A percentile compares a stretch with the other conserved stretches of the same genome.
Evolutionary conservation across 2,329 filamentous ascomycete genomes (phyloP).

Genomic region (Beauveria rudraprayagi): DNA sequence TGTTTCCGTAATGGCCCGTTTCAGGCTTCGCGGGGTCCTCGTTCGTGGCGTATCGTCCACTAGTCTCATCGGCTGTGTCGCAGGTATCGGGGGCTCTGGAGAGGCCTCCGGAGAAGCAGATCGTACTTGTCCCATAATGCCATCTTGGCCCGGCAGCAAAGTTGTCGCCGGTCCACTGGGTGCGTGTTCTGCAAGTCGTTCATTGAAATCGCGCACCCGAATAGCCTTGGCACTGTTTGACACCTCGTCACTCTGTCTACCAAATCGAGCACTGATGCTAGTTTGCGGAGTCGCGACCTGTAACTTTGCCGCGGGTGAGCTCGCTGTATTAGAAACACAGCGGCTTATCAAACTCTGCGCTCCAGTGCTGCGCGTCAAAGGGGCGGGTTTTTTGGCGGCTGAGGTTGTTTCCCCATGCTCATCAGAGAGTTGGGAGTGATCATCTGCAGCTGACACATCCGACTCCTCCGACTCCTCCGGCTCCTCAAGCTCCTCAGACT

Average conservation of each 20-base stretch:
- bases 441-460: constrained; percentile 14
- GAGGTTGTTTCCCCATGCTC: constrained; percentile 8
- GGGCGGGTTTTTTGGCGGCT: not conserved
- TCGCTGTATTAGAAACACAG: constrained; percentile 29
- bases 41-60: constrained; percentile 2
- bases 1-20: not conserved
- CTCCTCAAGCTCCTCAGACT: not conserved
- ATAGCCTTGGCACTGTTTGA: constrained; percentile 15
- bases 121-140: not conserved
- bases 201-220: constrained; percentile 28
- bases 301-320: not conserved
- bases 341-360: constrained; percentile 34
- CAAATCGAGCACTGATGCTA: constrained; percentile 17
- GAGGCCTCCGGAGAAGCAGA: not conserved
- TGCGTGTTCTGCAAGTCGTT: constrained; percentile 23
- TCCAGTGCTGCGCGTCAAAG: not conserved
- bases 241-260: not conserved
- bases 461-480: constrained; percentile 10
- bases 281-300: not conserved
- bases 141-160: not conserved
- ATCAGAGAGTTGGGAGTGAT: not conserved
- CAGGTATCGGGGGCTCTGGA: constrained; percentile 16
- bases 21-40: constrained; percentile 5
- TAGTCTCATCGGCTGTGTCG: constrained; percentile 8
- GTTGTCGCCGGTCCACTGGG: not conserved